Percentiles rank a stretch among this genome's conserved stretches.
Evolutionary conservation across 225 moss, liverwort and hornwort genomes (phyloP).

Genomic region (Physcomitrellopsis africana): DNA sequence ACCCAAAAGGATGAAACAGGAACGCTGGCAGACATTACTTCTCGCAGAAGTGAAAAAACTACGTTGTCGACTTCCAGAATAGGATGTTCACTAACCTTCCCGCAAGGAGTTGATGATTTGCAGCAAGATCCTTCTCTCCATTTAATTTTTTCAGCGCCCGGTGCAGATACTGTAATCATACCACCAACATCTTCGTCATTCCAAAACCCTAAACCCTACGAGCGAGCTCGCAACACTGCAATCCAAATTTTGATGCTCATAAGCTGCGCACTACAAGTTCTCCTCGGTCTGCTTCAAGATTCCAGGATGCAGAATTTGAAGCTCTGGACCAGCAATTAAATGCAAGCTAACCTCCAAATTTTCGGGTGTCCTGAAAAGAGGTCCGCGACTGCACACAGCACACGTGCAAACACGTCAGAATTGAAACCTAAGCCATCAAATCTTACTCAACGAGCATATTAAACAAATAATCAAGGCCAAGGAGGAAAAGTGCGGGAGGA

Average conservation of each 20-base stretch:
- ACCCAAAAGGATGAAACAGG: no score
- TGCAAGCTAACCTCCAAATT: slow-evolving; percentile 50
- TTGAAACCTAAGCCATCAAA: slow-evolving; percentile 10
- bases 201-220: slow-evolving; percentile 11
- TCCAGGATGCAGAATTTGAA: neutral
- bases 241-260: neutral
- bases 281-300: neutral
- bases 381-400: slow-evolving; percentile 21
- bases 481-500: neutral
- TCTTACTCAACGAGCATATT: neutral
- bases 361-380: slow-evolving; percentile 46
- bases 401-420: slow-evolving; percentile 33
- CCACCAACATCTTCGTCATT: slow-evolving; percentile 23
- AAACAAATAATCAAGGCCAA: neutral
- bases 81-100: slow-evolving; percentile 34
- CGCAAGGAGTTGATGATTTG: slow-evolving; percentile 49
- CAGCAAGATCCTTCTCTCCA: slow-evolving; percentile 54
- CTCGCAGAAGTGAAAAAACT: no score
- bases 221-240: no score
- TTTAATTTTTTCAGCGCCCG: slow-evolving; percentile 57
- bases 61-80: neutral
- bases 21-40: no score
- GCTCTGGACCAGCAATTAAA: neutral
- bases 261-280: neutral
- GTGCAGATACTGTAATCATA: slow-evolving; percentile 49